Evolutionary conservation across 2,329 filamentous ascomycete species (phyloP), one percentile per base, ranked within the genome.

Genomic region (Zalaria obscura): DNA sequence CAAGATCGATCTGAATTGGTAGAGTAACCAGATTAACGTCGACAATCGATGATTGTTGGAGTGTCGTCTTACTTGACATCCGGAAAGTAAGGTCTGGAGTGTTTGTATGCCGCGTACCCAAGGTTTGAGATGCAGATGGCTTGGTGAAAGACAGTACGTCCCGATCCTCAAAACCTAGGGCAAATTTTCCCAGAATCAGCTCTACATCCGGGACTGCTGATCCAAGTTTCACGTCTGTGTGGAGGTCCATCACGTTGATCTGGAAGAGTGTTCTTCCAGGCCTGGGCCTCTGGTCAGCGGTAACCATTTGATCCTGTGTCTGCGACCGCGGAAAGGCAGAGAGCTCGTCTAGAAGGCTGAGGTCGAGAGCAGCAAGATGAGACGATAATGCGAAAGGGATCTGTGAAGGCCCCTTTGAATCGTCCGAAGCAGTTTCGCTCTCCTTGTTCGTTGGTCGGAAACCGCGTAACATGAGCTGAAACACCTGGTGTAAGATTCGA

Each of bases 1-100:
- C 84, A 34, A 96, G 62, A 43, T 78, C 74, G 6, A 94, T 58
- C 44, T 80, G 75, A 2, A 95, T 60, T 4, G 88, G 86, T 6
- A 93, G 68, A 0, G 87, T 93, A 40, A 77, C 75, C 9, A 94
- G 57, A 28, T 83, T 76, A 10, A 83, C 48, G 5, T 57, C 52
- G 3, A 42, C 50, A 28, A 58, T 48, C 5, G 47, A 44, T 11
- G 49, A 43, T n/a, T 42, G 43, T 34, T 47, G 42, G 10, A 49
- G 43, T 3, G 50, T 50, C 7, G 39, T 29, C 5, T 45, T 48
- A n/a, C 29, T 45, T n/a, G 39, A 35, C 8, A 53, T 40, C 3
- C 35, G 39, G 28, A 56, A 25, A 11, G 46, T 41, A 27, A 58
- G 39, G 11, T 50, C 53, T 5, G 48, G 43, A n/a, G 48, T 48